Conservation (phyloP, 306 rosid genomes). For the Inga laurina region DNA sequence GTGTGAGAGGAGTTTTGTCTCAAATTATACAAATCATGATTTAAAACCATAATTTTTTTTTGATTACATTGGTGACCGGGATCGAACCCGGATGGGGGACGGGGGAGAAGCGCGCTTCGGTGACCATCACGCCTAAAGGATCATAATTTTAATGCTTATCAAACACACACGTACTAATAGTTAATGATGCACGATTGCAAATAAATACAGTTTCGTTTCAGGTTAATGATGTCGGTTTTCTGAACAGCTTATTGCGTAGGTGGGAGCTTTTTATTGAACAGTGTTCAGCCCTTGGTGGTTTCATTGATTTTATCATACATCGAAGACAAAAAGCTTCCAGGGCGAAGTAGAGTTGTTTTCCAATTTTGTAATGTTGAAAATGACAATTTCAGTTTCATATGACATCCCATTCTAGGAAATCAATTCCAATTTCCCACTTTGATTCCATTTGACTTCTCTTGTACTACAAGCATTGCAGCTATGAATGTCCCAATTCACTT, state of each 20-base stretch:
- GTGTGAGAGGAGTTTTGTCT: no score
- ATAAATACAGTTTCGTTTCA: not conserved
- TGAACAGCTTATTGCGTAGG: not conserved
- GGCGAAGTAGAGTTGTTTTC: not conserved
- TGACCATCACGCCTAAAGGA: no score
- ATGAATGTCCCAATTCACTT: not conserved
- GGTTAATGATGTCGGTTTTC: not conserved
- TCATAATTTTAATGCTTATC: no score
- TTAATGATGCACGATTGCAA: no score
- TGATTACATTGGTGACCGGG: no score
- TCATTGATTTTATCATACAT: not conserved
- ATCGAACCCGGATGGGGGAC: no score
- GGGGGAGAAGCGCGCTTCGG: no score
- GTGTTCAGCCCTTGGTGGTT: not conserved
- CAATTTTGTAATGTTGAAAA: constrained; percentile 5
- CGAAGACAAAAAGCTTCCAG: not conserved
- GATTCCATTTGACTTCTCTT: not conserved
- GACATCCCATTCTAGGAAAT: not conserved
- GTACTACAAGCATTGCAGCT: no score
- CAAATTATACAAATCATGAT: no score
- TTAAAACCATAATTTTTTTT: no score
- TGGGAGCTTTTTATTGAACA: not conserved
- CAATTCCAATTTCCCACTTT: not conserved
- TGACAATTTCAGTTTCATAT: constrained; percentile 16
- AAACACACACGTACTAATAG: no score